Conservation (phyloP, 2,329 filamentous ascomycete species). For the Cladorrhinum sp. region DNA sequence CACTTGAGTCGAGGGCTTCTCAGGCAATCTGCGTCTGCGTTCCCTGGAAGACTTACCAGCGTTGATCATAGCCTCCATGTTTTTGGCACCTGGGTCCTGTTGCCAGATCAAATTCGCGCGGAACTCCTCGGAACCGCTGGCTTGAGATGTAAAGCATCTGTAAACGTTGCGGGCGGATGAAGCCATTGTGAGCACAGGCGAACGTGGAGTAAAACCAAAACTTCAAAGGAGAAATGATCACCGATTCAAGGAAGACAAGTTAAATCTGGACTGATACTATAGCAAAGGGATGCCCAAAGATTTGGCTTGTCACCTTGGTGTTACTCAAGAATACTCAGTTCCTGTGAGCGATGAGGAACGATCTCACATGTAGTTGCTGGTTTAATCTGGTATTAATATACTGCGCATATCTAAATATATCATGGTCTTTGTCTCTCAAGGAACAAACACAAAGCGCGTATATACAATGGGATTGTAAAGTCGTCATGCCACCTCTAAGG, state of each 20-base stretch:
- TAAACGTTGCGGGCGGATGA: not conserved
- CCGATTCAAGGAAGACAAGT: not conserved
- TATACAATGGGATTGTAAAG: not conserved
- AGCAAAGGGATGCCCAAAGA: not conserved
- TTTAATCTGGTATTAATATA: not conserved
- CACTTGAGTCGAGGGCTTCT: not conserved
- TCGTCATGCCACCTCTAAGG: not conserved
- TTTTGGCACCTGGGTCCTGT: not conserved
- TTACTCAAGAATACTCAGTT: not conserved
- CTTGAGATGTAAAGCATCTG: not conserved
- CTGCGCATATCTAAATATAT: not conserved
- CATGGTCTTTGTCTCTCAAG: not conserved
- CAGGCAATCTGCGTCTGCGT: not conserved
- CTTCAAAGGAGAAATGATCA: not conserved
- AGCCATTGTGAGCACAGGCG: not conserved
- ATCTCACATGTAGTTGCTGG: not conserved
- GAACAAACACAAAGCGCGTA: not conserved
- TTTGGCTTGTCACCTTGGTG: not conserved
- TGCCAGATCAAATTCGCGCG: not conserved
- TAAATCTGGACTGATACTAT: not conserved
- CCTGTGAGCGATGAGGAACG: not conserved
- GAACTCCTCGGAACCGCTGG: not conserved
- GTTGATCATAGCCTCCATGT: not conserved
- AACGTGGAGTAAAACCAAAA: not conserved
- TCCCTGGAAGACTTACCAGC: not conserved